Base-by-base conservation (phyloP, 495 filamentous ascomycete species). In the Pyrenula aspistea region DNA sequence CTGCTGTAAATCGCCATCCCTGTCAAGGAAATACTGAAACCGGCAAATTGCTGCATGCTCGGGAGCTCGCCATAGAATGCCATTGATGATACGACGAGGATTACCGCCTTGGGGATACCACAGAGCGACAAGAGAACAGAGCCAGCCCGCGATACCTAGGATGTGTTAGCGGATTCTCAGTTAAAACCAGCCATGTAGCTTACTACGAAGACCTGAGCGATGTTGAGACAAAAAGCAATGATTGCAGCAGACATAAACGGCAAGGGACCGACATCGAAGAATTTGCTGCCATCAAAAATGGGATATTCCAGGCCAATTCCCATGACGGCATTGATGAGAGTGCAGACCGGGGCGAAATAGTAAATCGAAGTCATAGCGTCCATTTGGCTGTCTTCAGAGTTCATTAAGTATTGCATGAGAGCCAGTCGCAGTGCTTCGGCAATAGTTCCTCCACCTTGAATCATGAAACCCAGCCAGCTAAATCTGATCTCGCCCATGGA, bases 351-450 rank as follows among this genome's bases (percentile, higher is more conserved):
- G 0, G 88, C 87, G 61, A 85, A 90, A 69, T 92, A 93, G 73
- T 93, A 93, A 24, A 93, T 77, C 31, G 83, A 88, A 50, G 91
- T 86, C 15, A 93, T 75, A 22, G 88, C 86, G 61, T 92, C 87
- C 88, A 93, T 91, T 66, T 86, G 86, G 65, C 78, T 81, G 55
- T 83, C 83, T n/a, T 80, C 73, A 1, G 74, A 81, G 51, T 76
- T 81, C 4, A 92, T 74, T 54, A 93, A 69, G 1, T 81, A 77
- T 68, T 92, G 82, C 55, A 91, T 85, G 80, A 91, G 81, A 61
- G 88, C 81, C 31, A 93, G 70, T n/a, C 87, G 78, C 50, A 85
- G 75, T 22, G 87, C 84, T 66, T 93, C 88, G 65, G 86, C 88
- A 24, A 84, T 60, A 58, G 89, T 82, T 11, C 85, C 85, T 52